Evolutionary conservation across 768 basidiomycete genomes (phyloP).

Genomic region (Leccinum uliginosum): DNA sequence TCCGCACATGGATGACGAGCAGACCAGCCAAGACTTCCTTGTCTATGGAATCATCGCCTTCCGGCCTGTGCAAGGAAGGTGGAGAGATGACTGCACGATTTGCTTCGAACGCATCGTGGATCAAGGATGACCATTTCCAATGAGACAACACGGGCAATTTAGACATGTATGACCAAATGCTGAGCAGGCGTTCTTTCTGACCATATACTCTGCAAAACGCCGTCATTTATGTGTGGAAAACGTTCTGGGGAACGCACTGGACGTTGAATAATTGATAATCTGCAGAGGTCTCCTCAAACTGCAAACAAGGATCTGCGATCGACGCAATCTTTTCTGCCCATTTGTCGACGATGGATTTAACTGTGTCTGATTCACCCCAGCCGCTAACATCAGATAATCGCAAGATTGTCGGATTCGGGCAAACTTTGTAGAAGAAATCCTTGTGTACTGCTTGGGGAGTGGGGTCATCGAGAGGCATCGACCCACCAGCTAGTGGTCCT

Average conservation of each 20-base stretch:
- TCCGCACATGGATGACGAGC: slow-evolving; percentile 47
- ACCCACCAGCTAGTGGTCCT: slow-evolving; percentile 39
- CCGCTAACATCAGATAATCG: slow-evolving; percentile 23
- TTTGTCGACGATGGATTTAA: slow-evolving; percentile 28
- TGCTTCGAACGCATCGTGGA: slow-evolving; percentile 25
- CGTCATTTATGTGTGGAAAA: background rate
- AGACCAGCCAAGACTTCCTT: slow-evolving; percentile 30
- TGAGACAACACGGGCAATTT: slow-evolving; percentile 29
- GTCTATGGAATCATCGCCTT: slow-evolving; percentile 1
- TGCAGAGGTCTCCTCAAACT: slow-evolving; percentile 25
- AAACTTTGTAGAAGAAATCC: slow-evolving; percentile 36
- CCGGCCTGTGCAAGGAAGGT: slow-evolving; percentile 9
- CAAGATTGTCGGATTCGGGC: slow-evolving; percentile 33
- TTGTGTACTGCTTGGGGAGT: slow-evolving; percentile 32
- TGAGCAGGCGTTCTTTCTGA: slow-evolving; percentile 25
- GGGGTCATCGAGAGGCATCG: slow-evolving; percentile 25
- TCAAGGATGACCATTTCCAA: slow-evolving; percentile 34
- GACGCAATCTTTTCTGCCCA: slow-evolving; percentile 33
- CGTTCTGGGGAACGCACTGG: slow-evolving; percentile 8
- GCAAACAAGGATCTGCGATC: slow-evolving; percentile 36
- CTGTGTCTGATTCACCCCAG: slow-evolving; percentile 21
- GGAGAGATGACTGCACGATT: slow-evolving; percentile 18
- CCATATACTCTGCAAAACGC: slow-evolving; percentile 26
- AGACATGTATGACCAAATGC: slow-evolving; percentile 32
- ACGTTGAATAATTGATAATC: slow-evolving; percentile 18